phyloP scores from a whole-genome alignment of 306 rosid species.

The Gleditsia sinensis region DNA sequence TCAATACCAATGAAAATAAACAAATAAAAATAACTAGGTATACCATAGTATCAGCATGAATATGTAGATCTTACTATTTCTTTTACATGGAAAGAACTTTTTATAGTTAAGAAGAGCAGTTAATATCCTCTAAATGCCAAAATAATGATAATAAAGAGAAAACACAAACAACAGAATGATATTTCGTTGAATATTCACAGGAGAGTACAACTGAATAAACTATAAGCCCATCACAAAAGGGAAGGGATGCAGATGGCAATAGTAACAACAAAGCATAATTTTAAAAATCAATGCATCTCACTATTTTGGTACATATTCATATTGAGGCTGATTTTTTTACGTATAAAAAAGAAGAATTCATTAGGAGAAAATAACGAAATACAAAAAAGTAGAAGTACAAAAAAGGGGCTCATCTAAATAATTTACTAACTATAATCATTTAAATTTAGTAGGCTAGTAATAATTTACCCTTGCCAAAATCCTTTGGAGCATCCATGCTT shows the following conservation, averaged over 20 bases:
- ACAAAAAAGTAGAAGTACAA: too few relatives aligned
- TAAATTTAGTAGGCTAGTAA: too few relatives aligned
- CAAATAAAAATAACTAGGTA: background rate
- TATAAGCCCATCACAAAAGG: background rate
- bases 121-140: background rate
- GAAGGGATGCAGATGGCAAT: background rate
- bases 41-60: background rate
- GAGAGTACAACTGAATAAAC: background rate
- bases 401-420: too few relatives aligned
- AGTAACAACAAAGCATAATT: background rate
- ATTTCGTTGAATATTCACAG: background rate
- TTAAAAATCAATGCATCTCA: background rate
- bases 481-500: too few relatives aligned
- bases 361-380: background rate
- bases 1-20: constrained; percentile 16
- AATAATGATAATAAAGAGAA: background rate
- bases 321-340: background rate
- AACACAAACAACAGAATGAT: background rate
- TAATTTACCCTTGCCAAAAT: too few relatives aligned
- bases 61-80: background rate
- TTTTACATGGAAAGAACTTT: background rate
- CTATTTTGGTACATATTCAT: background rate
- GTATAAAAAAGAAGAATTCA: background rate
- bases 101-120: background rate
- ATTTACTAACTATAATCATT: too few relatives aligned